Evolutionary conservation across 441 rosid species (phyloP).

Genomic region (Syzygium malaccense): DNA sequence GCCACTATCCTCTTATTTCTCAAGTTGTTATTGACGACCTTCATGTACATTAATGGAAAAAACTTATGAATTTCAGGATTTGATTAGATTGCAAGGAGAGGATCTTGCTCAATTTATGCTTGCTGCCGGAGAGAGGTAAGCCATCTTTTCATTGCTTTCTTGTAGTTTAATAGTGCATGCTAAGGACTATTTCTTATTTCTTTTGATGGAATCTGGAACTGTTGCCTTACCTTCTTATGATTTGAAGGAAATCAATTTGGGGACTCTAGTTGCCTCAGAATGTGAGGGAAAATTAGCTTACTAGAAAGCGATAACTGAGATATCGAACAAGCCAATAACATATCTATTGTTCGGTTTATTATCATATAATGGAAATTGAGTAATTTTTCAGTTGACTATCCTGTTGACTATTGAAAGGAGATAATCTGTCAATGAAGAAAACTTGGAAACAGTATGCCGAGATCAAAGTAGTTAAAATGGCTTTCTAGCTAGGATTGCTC

Average conservation of each 20-base stretch:
- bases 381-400: background rate
- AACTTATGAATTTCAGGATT: conserved; percentile 36
- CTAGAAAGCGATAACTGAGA: background rate
- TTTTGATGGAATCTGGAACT: background rate
- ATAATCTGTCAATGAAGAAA: background rate
- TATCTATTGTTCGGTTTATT: background rate
- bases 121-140: conserved; percentile 62
- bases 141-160: background rate
- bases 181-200: background rate
- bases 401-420: background rate
- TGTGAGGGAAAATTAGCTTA: background rate
- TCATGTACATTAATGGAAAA: background rate
- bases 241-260: background rate
- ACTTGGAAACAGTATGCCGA: background rate
- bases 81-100: conserved; percentile 65
- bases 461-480: background rate
- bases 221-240: background rate
- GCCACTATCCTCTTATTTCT: conserved; percentile 12
- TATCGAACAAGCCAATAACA: background rate
- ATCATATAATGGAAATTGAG: background rate
- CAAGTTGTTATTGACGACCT: background rate
- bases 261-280: background rate
- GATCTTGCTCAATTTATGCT: conserved; percentile 58
- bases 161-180: background rate
- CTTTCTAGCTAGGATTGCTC: background rate